These are phyloP conservation scores for Penicillium argentinense DNA, from an alignment of 495 filamentous ascomycete genomes.

Conservation along the genomic window DNA sequence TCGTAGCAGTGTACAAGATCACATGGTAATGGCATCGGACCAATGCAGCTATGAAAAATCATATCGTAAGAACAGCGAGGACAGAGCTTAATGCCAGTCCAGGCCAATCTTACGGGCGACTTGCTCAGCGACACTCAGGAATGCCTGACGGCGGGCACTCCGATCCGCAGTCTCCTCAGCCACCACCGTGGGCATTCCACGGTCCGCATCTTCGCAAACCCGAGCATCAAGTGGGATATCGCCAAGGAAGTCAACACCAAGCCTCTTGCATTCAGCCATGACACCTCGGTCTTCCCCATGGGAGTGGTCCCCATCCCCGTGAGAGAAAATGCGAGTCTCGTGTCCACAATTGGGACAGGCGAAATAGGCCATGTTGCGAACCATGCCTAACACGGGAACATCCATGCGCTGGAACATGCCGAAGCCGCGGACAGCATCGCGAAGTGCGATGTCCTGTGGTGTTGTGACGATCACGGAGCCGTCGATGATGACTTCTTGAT, in stretches of 20 bases:
- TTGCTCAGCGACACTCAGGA: conserved; percentile 65
- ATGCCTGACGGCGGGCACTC: conserved; percentile 67
- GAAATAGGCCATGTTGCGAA: conserved; percentile 94
- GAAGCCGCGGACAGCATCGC: conserved; percentile 85
- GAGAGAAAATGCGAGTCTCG: conserved; percentile 74
- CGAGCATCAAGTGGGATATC: conserved; percentile 86
- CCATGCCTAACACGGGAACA: conserved; percentile 81
- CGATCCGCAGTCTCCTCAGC: conserved; percentile 76
- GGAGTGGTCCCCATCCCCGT: conserved; percentile 37
- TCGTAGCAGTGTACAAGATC: no score
- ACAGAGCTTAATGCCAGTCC: conserved; percentile 27
- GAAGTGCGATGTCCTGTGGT: conserved; percentile 85
- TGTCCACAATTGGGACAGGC: conserved; percentile 73
- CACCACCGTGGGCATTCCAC: conserved; percentile 88
- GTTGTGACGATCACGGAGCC: conserved; percentile 91
- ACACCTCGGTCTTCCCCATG: conserved; percentile 50
- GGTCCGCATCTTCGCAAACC: conserved; percentile 87
- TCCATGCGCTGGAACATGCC: conserved; percentile 86
- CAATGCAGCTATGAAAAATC: no score
- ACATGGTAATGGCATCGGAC: no score
- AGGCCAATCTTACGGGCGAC: conserved; percentile 54
- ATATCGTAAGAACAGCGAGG: no score
- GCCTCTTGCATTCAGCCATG: conserved; percentile 56
- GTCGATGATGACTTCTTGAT: conserved; percentile 84
- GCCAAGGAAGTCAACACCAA: conserved; percentile 74